These are phyloP conservation scores for Vaccinium myrtillus DNA, from an alignment of 148 eudicot genomes.

Conservation along the genomic window DNA sequence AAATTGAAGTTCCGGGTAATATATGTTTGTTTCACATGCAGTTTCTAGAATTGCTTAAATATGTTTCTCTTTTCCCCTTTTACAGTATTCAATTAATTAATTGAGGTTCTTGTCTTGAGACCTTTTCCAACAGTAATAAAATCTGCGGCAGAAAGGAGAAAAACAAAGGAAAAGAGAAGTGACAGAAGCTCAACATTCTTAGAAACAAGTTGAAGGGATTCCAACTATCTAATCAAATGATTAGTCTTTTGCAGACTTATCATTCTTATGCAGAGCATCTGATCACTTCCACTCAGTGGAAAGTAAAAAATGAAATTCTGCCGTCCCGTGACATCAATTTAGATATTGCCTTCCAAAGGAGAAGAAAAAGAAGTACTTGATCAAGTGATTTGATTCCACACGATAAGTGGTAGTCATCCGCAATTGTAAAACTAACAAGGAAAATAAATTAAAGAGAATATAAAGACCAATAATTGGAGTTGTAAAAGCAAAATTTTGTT, in stretches of 20 bases:
- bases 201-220: background rate
- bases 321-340: background rate
- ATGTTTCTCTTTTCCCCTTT: background rate
- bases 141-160: background rate
- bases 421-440: background rate
- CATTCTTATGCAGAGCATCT: background rate
- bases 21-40: too few species aligned
- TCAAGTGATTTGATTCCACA: background rate
- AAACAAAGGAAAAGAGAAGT: background rate
- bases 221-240: background rate
- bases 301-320: background rate
- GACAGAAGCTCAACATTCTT: background rate
- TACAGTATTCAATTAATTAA: background rate
- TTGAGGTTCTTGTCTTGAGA: background rate
- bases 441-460: too few species aligned
- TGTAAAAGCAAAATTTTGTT: background rate
- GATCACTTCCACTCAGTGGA: background rate
- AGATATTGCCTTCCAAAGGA: background rate
- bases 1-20: background rate
- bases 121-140: background rate
- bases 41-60: background rate
- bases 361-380: background rate
- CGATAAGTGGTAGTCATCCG: background rate
- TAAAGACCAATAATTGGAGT: background rate
- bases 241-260: background rate